Evolutionary conservation across 108 stramenopile genomes (phyloP).

Genomic region (Fragilariopsis cylindrus): DNA sequence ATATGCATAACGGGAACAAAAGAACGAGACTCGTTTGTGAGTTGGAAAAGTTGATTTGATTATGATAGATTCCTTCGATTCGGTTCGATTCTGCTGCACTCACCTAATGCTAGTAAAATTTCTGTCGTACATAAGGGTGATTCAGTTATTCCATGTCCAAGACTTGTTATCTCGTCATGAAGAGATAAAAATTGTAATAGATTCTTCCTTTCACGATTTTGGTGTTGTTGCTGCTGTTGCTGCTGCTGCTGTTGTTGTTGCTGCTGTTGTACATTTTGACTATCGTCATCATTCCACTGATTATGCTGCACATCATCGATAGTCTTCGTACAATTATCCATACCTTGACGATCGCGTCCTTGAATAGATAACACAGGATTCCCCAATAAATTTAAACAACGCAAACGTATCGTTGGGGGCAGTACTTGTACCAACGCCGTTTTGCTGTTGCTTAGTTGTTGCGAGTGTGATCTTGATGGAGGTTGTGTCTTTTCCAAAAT

Average conservation of each 20-base stretch:
- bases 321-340: neutral
- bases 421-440: neutral
- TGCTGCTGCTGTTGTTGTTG: neutral
- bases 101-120: constrained; percentile 2
- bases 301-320: neutral
- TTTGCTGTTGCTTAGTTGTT: neutral
- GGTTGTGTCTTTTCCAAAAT: neutral
- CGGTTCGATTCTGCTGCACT: neutral
- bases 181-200: constrained; percentile 1
- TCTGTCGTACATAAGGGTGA: constrained; percentile 6
- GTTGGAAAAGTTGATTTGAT: neutral
- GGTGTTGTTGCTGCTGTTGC: neutral
- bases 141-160: constrained; percentile 18
- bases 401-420: constrained; percentile 5
- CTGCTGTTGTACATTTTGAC: too few relatives aligned
- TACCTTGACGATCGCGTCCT: too few relatives aligned
- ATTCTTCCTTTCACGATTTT: neutral
- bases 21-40: neutral
- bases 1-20: neutral
- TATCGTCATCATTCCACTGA: neutral
- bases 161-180: constrained; percentile 4
- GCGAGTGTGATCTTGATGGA: too few relatives aligned
- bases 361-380: constrained; percentile 4
- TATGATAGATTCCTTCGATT: neutral
- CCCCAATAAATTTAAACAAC: constrained; percentile 7